These are phyloP conservation scores for Saposhnikovia divaricata DNA, from an alignment of 129 eudicot genomes.

Conservation along the genomic window DNA sequence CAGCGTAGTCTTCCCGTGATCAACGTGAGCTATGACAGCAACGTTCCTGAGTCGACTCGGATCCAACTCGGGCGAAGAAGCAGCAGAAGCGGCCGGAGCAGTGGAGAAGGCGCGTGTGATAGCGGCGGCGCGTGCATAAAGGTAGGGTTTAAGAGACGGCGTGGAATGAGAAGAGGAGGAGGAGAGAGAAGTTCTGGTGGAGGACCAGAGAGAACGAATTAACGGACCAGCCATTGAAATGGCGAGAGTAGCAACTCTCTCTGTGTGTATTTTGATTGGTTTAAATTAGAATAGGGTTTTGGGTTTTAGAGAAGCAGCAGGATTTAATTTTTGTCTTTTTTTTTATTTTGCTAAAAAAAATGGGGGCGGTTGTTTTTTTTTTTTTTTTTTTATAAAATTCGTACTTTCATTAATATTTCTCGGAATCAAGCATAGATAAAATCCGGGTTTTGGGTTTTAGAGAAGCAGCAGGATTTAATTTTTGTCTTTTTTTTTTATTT, in stretches of 20 bases:
- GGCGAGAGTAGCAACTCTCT: slow-evolving; percentile 13
- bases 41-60: slow-evolving; percentile 85
- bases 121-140: slow-evolving; percentile 26
- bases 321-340: no score
- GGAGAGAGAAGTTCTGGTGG: slow-evolving; percentile 39
- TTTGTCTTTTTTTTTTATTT: no score
- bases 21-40: slow-evolving; percentile 95
- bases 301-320: slow-evolving; percentile 4
- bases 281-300: not conserved
- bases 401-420: no score
- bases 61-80: slow-evolving; percentile 41
- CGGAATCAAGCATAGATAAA: no score
- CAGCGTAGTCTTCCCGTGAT: slow-evolving; percentile 91
- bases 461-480: not conserved
- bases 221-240: slow-evolving; percentile 53
- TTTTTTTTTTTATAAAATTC: no score
- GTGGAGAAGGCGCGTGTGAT: slow-evolving; percentile 36
- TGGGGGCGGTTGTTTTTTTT: no score
- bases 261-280: not conserved
- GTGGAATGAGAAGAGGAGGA: slow-evolving; percentile 12
- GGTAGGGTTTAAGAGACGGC: slow-evolving; percentile 13
- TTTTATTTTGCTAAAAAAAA: no score
- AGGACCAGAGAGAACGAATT: slow-evolving; percentile 59
- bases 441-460: slow-evolving; percentile 20
- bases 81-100: slow-evolving; percentile 34